Evolutionary conservation across 352 stramenopile genomes (phyloP), one percentile per base, ranked within the genome.

Genomic region (Phytophthora chlamydospora): DNA sequence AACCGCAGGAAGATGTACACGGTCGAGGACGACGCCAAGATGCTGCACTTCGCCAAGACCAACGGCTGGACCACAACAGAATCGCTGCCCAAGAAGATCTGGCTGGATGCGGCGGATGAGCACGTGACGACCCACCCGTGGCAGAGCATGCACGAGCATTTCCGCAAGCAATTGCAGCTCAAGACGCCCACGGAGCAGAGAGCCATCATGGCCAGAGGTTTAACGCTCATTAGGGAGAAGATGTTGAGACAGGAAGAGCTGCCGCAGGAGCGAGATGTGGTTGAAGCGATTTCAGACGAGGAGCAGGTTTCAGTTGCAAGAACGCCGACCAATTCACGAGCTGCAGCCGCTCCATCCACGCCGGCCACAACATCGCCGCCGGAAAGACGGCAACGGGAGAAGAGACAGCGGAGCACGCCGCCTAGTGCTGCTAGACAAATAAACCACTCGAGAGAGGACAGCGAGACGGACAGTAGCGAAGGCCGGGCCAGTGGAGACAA

Each of bases 81-180:
- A 12, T 38, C n/a, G 7, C 17, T 77, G n/a, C 52, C 64, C 1
- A 11, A 59, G 3, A 71, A 41, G 32, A 40, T 52, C 11, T 73
- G 65, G 65, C 61, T 48, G 14, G 10, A 41, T 9, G 65, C 58
- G 7, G 55, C 56, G 39, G 58, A 27, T 10, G 17, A 45, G 9
- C 35, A 77, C 57, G 48, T 88, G 19, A 79, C 68, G 11, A 42
- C 42, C 0, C 80, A 78, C 17, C 60, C 71, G 9, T 58, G 55
- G 0, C 45, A 65, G 12, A 88, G 80, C 35, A 86, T 89, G 80
- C 66, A 80, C 47, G 68, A 85, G 44, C 78, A 68, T 35, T 85
- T 76, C 47, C 66, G 63, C 12, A 86, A 81, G 51, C 42, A 75
- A 6, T 44, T 88, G 24, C 47, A 57, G 43, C 63, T 19, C 47